A percentile compares a stretch with the other conserved stretches of the same genome.
Evolutionary conservation across 371 early-diverging fungal species (phyloP).

Genomic region (Lichtheimia ornata): DNA sequence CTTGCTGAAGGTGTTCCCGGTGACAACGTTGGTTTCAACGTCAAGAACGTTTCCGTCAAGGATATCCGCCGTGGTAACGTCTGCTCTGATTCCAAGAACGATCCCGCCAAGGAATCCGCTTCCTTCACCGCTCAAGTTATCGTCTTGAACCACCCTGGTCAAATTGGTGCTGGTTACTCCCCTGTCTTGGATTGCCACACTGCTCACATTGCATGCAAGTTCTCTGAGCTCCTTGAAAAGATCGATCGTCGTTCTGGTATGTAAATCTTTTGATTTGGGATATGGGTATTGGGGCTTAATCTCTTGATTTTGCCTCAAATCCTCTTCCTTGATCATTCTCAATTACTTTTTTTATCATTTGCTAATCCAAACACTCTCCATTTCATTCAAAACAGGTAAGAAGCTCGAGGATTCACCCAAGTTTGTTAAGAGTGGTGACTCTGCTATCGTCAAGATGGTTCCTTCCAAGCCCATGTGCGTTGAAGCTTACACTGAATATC

Average conservation of each 20-base stretch:
- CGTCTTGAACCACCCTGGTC: conserved; percentile 96
- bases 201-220: conserved; percentile 95
- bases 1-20: conserved; percentile 92
- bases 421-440: conserved; percentile 78
- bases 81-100: conserved; percentile 95
- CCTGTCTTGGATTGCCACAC: conserved; percentile 97
- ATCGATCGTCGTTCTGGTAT: conserved; percentile 90
- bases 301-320: no score
- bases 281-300: background rate
- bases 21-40: conserved; percentile 98
- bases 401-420: conserved; percentile 22
- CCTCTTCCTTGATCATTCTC: no score
- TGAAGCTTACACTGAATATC: conserved; percentile 91
- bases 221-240: conserved; percentile 90
- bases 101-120: conserved; percentile 91
- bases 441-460: conserved; percentile 93
- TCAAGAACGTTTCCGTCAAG: conserved; percentile 96
- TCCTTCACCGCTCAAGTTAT: conserved; percentile 95
- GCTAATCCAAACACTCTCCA: background rate
- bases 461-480: conserved; percentile 97
- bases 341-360: background rate
- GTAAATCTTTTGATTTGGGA: conserved; percentile 19
- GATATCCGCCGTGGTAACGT: conserved; percentile 97
- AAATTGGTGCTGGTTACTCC: conserved; percentile 87
- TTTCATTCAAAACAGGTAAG: conserved; percentile 8